Evolutionary conservation across 768 basidiomycete species (phyloP), one percentile per base, ranked within the genome.

Genomic region (Lactarius hatsudake): DNA sequence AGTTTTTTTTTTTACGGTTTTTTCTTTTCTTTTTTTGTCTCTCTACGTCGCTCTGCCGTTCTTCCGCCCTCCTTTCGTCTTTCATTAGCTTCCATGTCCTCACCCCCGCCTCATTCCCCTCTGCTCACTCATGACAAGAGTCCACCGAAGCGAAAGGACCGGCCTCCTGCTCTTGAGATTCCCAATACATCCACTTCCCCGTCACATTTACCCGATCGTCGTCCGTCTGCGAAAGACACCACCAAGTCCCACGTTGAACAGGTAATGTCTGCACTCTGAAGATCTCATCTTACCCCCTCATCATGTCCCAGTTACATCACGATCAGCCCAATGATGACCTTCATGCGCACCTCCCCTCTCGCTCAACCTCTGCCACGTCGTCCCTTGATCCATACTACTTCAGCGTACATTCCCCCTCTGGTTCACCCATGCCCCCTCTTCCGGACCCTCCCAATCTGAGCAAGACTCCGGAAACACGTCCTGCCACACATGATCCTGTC

Each of bases 351-450:
- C 40, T 73, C 28, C 69, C 78, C 59, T 87, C 88, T 62, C 90
- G 91, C 75, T 86, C 91, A 51, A 80, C 80, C 26, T 93, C 93
- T 34, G 82, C 89, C 60, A 86, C 89, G 56, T 93, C 91, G 38
- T 91, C 92, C 54, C 81, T 94, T 63, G 93, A 94, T 80, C 91
- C 92, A 9, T 94, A 94, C 76, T 94, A 94, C 76, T 94, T 94
- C 79, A 87, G 90, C 58, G 76, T 85, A 30, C 83, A 81, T 71
- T 87, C 88, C 43, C 86, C 89, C 30, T 82, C 85, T n/a, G 86
- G 86, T 67, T 89, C 89, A 10, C 88, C 89, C 12, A 72, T 81
- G 3, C 84, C 82, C 17, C 83, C 85, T 40, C 76, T 76, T 23
- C 76, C 73, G 5, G 74, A 72, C 38, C 28, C 75, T 18, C 64